These are phyloP conservation scores for Cyberlindnera americana DNA, from an alignment of 805 yeast species.

Conservation along the genomic window DNA sequence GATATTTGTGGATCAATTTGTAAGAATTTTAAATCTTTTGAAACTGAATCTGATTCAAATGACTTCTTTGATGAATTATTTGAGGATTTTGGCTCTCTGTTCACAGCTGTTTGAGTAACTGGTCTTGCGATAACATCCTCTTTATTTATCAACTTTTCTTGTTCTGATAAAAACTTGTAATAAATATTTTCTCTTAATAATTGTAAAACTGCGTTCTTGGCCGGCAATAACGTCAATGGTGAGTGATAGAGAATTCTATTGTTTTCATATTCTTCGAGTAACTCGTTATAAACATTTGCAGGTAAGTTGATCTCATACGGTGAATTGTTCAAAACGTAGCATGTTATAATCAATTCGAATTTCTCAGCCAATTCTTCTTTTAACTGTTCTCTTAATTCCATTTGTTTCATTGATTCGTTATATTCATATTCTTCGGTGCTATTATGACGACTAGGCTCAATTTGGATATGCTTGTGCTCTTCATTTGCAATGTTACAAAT, in stretches of 20 bases:
- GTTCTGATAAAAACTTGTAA: conserved; percentile 27
- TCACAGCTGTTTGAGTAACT: not conserved
- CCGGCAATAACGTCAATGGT: conserved; percentile 29
- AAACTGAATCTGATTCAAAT: no score
- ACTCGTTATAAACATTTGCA: conserved; percentile 31
- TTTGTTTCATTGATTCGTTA: conserved; percentile 18
- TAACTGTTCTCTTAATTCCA: conserved; percentile 19
- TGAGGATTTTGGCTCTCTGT: not conserved
- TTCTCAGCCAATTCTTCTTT: conserved; percentile 28
- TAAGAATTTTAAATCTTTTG: conserved; percentile 2
- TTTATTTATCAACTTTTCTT: conserved; percentile 17
- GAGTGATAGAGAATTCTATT: conserved; percentile 30
- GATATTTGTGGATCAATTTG: conserved; percentile 1
- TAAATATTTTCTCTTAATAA: conserved; percentile 32
- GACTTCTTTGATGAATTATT: no score
- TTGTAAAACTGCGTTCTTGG: conserved; percentile 31
- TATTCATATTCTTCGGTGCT: conserved; percentile 15
- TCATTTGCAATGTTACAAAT: conserved; percentile 14
- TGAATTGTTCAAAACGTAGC: conserved; percentile 41
- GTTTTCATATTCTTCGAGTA: conserved; percentile 27
- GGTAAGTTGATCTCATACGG: conserved; percentile 49
- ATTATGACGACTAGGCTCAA: not conserved
- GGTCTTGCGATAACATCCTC: conserved; percentile 2
- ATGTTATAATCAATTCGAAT: conserved; percentile 37
- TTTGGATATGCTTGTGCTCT: conserved; percentile 8